Evolutionary conservation across 495 filamentous ascomycete species (phyloP).

Genomic region (Trichocladium uniseriatum): DNA sequence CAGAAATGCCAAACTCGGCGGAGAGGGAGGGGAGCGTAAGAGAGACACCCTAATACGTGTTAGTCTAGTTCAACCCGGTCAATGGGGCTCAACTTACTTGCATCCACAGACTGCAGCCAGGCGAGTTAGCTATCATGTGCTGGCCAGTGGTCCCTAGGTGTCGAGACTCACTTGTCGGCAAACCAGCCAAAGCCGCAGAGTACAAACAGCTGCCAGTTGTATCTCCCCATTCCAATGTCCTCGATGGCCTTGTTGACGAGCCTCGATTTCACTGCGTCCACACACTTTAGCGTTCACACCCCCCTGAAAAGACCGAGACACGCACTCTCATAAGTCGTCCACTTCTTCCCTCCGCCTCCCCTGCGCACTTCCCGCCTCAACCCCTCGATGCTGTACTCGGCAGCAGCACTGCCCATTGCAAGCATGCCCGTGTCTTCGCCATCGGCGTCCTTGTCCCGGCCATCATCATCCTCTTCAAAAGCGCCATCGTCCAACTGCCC

Average conservation of each 20-base stretch:
- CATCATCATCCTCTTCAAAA: constrained; percentile 14
- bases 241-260: constrained; percentile 67
- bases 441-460: constrained; percentile 22
- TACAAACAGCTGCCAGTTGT: constrained; percentile 77
- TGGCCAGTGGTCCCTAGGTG: too few species aligned
- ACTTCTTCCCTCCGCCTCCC: constrained; percentile 32
- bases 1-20: constrained; percentile 52
- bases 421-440: constrained; percentile 34
- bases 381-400: constrained; percentile 44
- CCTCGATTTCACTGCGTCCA: constrained; percentile 41
- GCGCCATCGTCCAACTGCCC: constrained; percentile 25
- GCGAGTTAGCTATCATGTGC: neutral
- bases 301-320: neutral
- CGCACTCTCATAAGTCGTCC: constrained; percentile 44
- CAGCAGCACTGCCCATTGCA: constrained; percentile 25
- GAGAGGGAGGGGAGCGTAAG: constrained; percentile 63
- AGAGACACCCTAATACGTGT: constrained; percentile 47
- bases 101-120: constrained; percentile 38
- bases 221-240: constrained; percentile 81
- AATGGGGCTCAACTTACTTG: constrained; percentile 28
- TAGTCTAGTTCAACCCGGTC: neutral
- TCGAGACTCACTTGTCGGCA: constrained; percentile 43
- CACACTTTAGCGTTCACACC: neutral
- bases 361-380: constrained; percentile 36
- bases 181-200: constrained; percentile 76